Percentiles rank a stretch among this genome's conserved stretches.
Evolutionary conservation across 163 green algal genomes (phyloP).

Genomic region (Dunaliella salina): DNA sequence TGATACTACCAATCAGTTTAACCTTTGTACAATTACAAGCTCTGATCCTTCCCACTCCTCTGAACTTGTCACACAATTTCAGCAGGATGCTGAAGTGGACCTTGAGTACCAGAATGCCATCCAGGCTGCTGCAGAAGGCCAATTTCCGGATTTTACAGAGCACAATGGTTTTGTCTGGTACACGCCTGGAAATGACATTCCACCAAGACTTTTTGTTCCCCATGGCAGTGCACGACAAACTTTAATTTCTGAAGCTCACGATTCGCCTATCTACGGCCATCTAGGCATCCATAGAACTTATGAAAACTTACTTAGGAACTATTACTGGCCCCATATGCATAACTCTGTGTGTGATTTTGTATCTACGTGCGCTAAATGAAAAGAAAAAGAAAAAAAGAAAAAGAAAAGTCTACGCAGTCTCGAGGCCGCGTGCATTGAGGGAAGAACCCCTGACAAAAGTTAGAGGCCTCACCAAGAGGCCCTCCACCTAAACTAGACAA

Average conservation of each 20-base stretch:
- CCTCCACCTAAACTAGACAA: too few species aligned
- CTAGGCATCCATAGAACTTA: not conserved
- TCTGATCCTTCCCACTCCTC: not conserved
- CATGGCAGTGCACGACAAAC: not conserved
- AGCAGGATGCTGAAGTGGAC: not conserved
- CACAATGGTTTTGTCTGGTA: not conserved
- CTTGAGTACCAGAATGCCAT: too few species aligned
- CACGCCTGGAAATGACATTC: not conserved
- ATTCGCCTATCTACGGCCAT: not conserved
- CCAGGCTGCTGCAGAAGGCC: not conserved
- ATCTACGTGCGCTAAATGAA: too few species aligned
- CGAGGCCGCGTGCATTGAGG: too few species aligned
- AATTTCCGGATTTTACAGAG: not conserved
- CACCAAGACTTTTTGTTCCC: not conserved
- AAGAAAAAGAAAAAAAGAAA: too few species aligned
- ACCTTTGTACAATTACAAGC: not conserved
- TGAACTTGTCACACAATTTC: not conserved
- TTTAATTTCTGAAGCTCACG: not conserved
- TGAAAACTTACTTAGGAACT: too few species aligned
- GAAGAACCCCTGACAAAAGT: too few species aligned
- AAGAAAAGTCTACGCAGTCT: too few species aligned
- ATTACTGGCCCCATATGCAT: constrained; percentile 12
- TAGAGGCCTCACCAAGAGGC: too few species aligned
- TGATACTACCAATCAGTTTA: not conserved
- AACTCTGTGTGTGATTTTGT: not conserved